Conservation (phyloP, 2,329 filamentous ascomycete genomes). For the Verticillium nubilum region DNA sequence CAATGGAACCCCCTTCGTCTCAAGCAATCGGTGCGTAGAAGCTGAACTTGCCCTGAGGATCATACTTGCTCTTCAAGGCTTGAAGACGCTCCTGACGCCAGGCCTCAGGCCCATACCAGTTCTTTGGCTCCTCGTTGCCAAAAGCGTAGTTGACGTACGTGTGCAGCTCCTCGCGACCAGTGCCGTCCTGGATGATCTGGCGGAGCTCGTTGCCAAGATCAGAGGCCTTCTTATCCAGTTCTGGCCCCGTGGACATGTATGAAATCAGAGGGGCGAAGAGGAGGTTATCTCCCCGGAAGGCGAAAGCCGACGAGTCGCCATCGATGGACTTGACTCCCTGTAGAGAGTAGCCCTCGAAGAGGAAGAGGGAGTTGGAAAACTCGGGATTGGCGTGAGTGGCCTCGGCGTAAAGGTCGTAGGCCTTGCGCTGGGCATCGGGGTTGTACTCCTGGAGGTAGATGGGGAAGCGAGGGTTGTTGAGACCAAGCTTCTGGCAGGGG, state of each 20-base stretch:
- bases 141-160: constrained; percentile 48
- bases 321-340: constrained; percentile 34
- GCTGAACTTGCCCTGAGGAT: constrained; percentile 37
- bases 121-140: constrained; percentile 34
- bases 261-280: constrained; percentile 30
- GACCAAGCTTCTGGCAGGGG: constrained; percentile 35
- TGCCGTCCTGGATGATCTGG: constrained; percentile 26
- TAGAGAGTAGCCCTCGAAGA: constrained; percentile 50
- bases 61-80: constrained; percentile 41
- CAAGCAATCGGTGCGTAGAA: constrained; percentile 33
- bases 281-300: constrained; percentile 38
- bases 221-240: constrained; percentile 24
- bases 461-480: constrained; percentile 36
- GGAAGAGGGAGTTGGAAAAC: constrained; percentile 36
- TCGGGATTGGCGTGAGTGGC: constrained; percentile 12
- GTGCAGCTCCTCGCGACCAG: constrained; percentile 24
- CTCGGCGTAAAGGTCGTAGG: constrained; percentile 26
- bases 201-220: constrained; percentile 31
- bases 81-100: constrained; percentile 41
- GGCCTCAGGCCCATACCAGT: constrained; percentile 41
- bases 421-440: constrained; percentile 17
- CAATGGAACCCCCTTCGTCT: neutral
- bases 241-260: constrained; percentile 25
- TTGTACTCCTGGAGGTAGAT: constrained; percentile 35
- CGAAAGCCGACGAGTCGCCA: constrained; percentile 33